These are phyloP conservation scores for Prunus armeniaca DNA, from an alignment of 306 rosid genomes.

Conservation along the genomic window DNA sequence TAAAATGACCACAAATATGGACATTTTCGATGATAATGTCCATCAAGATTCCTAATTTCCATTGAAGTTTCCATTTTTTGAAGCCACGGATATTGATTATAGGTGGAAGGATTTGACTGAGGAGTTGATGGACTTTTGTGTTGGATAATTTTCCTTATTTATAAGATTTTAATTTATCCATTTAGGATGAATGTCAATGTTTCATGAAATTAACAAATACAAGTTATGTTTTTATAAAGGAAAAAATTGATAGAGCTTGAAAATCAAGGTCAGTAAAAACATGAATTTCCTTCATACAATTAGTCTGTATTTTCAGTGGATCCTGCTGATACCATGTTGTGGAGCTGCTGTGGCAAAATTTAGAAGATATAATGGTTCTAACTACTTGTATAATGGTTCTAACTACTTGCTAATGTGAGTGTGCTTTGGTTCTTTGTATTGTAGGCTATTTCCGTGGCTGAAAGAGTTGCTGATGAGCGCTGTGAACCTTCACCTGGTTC, in stretches of 20 bases:
- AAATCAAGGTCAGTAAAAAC: neutral
- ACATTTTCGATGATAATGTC: neutral
- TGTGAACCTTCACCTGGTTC: conserved; percentile 89
- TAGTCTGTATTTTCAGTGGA: neutral
- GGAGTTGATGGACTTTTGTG: neutral
- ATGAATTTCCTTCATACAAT: neutral
- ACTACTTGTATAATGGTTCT: neutral
- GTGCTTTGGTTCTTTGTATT: conserved; percentile 21
- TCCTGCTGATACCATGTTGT: neutral
- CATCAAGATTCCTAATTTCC: neutral
- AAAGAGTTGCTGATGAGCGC: conserved; percentile 96
- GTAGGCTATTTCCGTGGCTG: conserved; percentile 94
- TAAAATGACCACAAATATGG: neutral
- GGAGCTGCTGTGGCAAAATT: neutral
- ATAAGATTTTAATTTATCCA: neutral
- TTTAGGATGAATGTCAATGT: neutral
- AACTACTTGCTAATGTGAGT: neutral
- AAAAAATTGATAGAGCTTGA: neutral
- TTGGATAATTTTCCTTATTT: neutral
- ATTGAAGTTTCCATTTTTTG: neutral
- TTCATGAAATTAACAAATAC: neutral
- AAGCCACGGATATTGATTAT: neutral
- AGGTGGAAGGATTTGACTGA: neutral
- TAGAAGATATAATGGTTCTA: neutral
- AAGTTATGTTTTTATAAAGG: neutral